Base-by-base conservation (phyloP, 257 asterid genomes). In the Eucommia ulmoides region DNA sequence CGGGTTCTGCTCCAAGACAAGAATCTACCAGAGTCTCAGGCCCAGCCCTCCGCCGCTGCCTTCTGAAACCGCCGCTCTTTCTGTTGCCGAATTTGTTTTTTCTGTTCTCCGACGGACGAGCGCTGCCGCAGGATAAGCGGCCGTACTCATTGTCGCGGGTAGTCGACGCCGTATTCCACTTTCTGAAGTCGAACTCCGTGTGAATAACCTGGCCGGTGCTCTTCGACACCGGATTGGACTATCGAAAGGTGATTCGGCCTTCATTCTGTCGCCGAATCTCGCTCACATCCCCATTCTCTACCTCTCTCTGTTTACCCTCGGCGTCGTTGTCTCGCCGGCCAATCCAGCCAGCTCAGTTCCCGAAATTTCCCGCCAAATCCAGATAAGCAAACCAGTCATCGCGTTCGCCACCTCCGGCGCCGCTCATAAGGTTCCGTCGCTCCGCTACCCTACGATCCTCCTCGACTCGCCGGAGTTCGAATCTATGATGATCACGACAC, bases 381-480 rank as follows among this genome's bases (percentile, higher is more conserved):
- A 41, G n/a, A 53, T 79, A 23, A 61, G 66, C 8, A 75, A 66
- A 19, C 65, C 88, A 7, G 41, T 35, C 3, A 33, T 72, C 51
- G 73, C 74, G 2, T 79, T 79, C 38, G 74, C 70, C 46, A 79
- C 81, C 7, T 66, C 81, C 8, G 51, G 48, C 1, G 54, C 52
- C 19, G 49, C 65, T 10, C 64, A 5, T n/a, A 75, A 79, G 47
- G 59, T 79, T 20, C 55, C 61, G 20, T 38, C 53, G 20, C 61
- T 63, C 22, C 53, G 58, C 25, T 22, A 44, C 7, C 53, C 41
- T 19, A 60, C 65, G 12, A 41, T 72, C 33, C 52, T 75, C 33
- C 38, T 79, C 11, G 78, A 78, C 58, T 56, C 83, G 11, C 16
- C 53, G 11, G 74, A 72, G 69, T 78, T 72, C 20, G 76, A 72